Evolutionary conservation across 169 alveolate genomes (phyloP).

Genomic region (Besnoitia besnoiti): DNA sequence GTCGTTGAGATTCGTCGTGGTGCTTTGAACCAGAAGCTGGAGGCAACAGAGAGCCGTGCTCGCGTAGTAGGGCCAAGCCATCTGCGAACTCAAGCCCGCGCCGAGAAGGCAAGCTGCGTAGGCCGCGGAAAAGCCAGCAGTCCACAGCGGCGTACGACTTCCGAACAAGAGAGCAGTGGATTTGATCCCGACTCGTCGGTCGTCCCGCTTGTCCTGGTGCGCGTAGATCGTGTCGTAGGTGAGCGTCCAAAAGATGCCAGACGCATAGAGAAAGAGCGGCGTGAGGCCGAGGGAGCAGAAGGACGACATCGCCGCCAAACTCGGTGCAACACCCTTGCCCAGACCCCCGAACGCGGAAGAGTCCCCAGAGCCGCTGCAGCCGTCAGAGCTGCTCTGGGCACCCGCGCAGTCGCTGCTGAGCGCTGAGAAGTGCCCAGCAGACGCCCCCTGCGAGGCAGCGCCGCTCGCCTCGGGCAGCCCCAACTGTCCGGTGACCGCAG

Average conservation of each 20-base stretch:
- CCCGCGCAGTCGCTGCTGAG: too few species aligned
- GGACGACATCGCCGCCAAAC: neutral
- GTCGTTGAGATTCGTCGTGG: constrained; percentile 1
- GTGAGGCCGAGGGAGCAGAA: constrained; percentile 20
- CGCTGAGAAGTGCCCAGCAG: neutral
- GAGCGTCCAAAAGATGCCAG: constrained; percentile 89
- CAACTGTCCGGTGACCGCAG: constrained; percentile 24
- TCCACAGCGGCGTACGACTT: neutral
- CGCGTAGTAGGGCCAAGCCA: neutral
- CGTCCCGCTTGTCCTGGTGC: constrained; percentile 91
- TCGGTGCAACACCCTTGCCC: too few species aligned
- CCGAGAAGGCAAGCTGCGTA: constrained; percentile 31
- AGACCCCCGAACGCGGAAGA: neutral
- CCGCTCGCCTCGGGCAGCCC: neutral
- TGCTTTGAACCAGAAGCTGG: neutral
- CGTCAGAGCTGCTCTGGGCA: too few species aligned
- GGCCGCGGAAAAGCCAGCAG: constrained; percentile 18
- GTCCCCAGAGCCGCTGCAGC: neutral
- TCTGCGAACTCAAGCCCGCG: neutral
- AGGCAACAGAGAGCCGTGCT: neutral
- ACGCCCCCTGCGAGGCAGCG: neutral
- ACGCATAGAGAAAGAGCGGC: constrained; percentile 68
- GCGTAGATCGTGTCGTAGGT: constrained; percentile 96
- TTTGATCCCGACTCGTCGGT: constrained; percentile 84
- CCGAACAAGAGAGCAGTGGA: constrained; percentile 86